These are phyloP conservation scores for Saxophila tyrrhenica DNA, from an alignment of 495 filamentous ascomycete species.

Conservation along the genomic window DNA sequence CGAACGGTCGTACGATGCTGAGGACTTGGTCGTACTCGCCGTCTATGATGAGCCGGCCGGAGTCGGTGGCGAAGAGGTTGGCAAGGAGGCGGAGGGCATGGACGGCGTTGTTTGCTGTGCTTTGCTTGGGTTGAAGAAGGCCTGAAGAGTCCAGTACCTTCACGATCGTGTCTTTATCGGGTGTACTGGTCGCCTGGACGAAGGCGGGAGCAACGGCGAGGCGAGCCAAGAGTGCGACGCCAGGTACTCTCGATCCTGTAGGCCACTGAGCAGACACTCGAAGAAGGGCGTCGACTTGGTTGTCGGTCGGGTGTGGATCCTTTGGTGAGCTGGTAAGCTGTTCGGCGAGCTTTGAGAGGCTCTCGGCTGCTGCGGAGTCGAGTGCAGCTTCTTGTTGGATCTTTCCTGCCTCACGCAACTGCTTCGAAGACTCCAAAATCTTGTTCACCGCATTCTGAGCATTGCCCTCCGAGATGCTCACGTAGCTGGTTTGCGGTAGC, in stretches of 20 bases:
- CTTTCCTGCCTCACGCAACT: constrained; percentile 21
- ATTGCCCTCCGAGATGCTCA: constrained; percentile 16
- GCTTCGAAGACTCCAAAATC: constrained; percentile 32
- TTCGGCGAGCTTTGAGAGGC: constrained; percentile 42
- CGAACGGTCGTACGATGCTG: constrained; percentile 23
- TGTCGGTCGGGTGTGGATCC: constrained; percentile 14
- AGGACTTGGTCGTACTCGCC: constrained; percentile 42
- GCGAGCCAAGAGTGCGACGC: constrained; percentile 73
- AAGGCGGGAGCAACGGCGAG: constrained; percentile 43
- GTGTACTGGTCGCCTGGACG: constrained; percentile 40
- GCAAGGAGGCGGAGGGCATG: constrained; percentile 67
- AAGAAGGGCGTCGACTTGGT: constrained; percentile 25
- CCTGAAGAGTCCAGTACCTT: constrained; percentile 40
- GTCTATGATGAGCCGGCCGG: constrained; percentile 54
- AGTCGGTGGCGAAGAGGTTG: constrained; percentile 73
- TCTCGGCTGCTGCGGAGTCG: constrained; percentile 54
- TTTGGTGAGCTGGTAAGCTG: constrained; percentile 36
- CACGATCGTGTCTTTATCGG: constrained; percentile 38
- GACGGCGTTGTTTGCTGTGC: constrained; percentile 65
- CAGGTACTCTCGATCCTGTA: constrained; percentile 63
- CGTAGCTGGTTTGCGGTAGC: constrained; percentile 14
- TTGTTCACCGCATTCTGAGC: constrained; percentile 17
- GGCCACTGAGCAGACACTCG: constrained; percentile 68
- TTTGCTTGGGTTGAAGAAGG: constrained; percentile 42
- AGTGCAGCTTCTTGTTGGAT: constrained; percentile 26